Evolutionary conservation across 2,329 filamentous ascomycete species (phyloP), one percentile per base, ranked within the genome.

Genomic region (Arthrinium phaeospermum): DNA sequence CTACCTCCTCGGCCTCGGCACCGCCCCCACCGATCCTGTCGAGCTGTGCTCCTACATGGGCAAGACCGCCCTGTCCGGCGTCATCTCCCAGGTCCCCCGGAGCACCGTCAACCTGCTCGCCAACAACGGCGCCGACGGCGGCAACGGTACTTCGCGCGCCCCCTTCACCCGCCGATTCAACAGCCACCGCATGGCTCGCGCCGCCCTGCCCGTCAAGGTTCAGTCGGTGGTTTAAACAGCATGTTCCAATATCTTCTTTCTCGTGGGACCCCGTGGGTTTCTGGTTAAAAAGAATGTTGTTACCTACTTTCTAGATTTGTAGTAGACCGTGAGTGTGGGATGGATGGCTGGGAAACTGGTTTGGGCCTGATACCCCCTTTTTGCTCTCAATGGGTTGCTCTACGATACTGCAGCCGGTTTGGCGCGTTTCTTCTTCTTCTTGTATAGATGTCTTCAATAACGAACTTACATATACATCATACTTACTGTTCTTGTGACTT

Each of bases 61-160:
- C 69, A 75, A 80, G n/a, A 81, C 84, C 64, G 78, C 82, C 45
- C 82, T 82, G 72, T 83, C 82, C 75, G 80, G 80, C 57, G 80
- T 81, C 71, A 78, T 88, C 74, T 77, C 78, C 22, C 72, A 76
- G 46, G 74, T 83, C 12, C 82, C 81, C n/a, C 77, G 77, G 61
- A 75, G 78, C 46, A 83, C 81, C 24, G 76, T 77, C 71, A 83
- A 82, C 77, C 75, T 75, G 71, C 78, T 83, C 41, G 80, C 79
- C 41, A 80, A 80, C 76, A 83, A 83, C 77, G 77, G 78, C 71
- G 68, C 76, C 69, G 71, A 76, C 71, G 44, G n/a, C n/a, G 45
- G 49, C 46, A 70, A 64, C 34, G 57, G 34, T 2, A 64, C 57
- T 1, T 61, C 53, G 8, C 57, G 57, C 57, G 12, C 34, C 30